Evolutionary conservation across 2,329 filamentous ascomycete species (phyloP), one percentile per base, ranked within the genome.

Genomic region (Macroventuria anomochaeta): DNA sequence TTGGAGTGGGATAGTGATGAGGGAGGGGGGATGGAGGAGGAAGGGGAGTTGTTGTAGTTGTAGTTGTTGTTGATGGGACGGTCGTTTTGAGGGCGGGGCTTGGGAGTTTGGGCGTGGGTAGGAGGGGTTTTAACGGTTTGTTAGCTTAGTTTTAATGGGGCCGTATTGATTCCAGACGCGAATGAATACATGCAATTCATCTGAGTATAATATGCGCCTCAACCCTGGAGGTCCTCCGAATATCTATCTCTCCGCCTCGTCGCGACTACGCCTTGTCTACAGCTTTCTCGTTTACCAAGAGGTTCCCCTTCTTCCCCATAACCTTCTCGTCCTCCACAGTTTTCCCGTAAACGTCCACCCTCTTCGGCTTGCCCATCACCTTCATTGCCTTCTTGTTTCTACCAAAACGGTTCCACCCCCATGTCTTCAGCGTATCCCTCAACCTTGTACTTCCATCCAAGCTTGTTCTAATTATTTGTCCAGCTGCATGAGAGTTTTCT

Each of bases 1-100:
- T 75, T 89, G 39, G 86, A 89, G 21, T 88, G 84, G 80, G 84
- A 85, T 23, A 58, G 62, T 6, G 69, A 69, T n/a, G 69, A 65
- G 8, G 69, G 64, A 12, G 58, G 66, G 0, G 84, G 82, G 3
- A 81, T 86, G 58, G 76, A 84, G 0, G 84, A 81, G 0, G 84
- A 86, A 46, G 84, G 82, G 0, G 83, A 86, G 61, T 6, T 53
- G 20, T 18, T 53, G 50, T 53, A 53, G n/a, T 10, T 13, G 2
- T 43, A 13, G 28, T 29, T n/a, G n/a, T n/a, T n/a, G n/a, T n/a
- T n/a, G n/a, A n/a, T n/a, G n/a, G n/a, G n/a, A n/a, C n/a, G n/a
- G n/a, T n/a, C n/a, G n/a, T n/a, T n/a, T n/a, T n/a, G n/a, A n/a
- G n/a, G n/a, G n/a, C n/a, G n/a, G 28, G 3, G 12, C 11, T 18